A percentile compares a stretch with the other conserved stretches of the same genome.
These are phyloP conservation scores for Odonthalia washingtoniensis DNA, from an alignment of 31 red algal genomes.

Conservation along the genomic window DNA sequence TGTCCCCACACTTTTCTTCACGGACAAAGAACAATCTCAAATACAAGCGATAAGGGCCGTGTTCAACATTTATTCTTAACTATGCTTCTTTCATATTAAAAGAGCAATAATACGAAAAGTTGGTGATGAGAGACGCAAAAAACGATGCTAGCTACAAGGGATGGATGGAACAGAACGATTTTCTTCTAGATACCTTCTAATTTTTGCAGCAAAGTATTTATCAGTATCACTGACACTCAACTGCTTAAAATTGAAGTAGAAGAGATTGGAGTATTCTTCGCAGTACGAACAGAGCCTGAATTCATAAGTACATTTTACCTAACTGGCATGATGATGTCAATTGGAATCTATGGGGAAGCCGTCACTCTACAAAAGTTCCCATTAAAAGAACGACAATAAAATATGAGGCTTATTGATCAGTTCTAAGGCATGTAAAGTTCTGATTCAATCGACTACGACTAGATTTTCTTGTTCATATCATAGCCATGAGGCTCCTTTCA, in stretches of 20 bases:
- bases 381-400: conserved; percentile 13
- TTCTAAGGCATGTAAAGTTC: background rate
- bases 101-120: background rate
- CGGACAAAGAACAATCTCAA: conserved; percentile 8
- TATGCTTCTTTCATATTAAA: too few species aligned
- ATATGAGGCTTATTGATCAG: background rate
- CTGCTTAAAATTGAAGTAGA: background rate
- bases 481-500: background rate
- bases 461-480: conserved; percentile 7
- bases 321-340: background rate
- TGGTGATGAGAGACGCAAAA: background rate
- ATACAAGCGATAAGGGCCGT: background rate
- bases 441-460: background rate
- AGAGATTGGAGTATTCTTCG: background rate
- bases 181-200: background rate
- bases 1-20: conserved; percentile 1
- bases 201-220: background rate
- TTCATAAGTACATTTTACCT: background rate
- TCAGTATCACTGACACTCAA: background rate
- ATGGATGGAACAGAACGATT: background rate
- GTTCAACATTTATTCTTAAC: background rate
- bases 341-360: background rate
- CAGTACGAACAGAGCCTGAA: background rate
- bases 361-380: background rate
- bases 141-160: background rate